Evolutionary conservation across 176 grass and related monocot species (phyloP).

Genomic region (Eragrostis curvula): DNA sequence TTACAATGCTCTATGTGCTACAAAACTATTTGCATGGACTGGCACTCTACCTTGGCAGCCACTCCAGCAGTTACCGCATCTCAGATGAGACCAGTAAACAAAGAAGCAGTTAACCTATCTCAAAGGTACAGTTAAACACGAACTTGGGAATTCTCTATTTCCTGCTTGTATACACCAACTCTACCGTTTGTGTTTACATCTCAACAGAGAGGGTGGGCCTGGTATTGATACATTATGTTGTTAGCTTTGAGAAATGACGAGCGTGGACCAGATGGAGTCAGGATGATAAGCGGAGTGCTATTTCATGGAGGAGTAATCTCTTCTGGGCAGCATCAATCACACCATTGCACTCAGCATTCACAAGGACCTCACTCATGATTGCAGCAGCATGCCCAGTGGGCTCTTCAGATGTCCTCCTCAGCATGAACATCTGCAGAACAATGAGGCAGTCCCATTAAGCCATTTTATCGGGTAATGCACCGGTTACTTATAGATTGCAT

Average conservation of each 20-base stretch:
- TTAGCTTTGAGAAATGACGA: constrained; percentile 21
- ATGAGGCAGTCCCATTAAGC: constrained; percentile 21
- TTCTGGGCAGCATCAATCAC: constrained; percentile 85
- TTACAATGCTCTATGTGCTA: constrained; percentile 44
- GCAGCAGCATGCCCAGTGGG: constrained; percentile 83
- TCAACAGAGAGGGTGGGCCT: constrained; percentile 26
- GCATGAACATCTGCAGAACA: constrained; percentile 81
- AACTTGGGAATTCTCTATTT: constrained; percentile 23
- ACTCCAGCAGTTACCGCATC: constrained; percentile 15
- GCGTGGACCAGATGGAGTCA: constrained; percentile 27
- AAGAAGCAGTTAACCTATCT: constrained; percentile 37
- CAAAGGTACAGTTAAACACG: constrained; percentile 27
- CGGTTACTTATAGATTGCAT: not conserved
- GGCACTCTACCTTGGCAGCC: constrained; percentile 24
- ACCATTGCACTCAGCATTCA: constrained; percentile 87
- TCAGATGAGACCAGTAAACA: constrained; percentile 33
- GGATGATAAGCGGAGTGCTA: constrained; percentile 79
- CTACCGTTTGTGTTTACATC: constrained; percentile 9
- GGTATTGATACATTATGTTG: constrained; percentile 13
- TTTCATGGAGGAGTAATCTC: constrained; percentile 80
- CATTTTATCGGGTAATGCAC: not conserved
- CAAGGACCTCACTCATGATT: constrained; percentile 81
- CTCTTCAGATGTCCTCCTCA: constrained; percentile 76
- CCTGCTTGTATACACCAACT: constrained; percentile 31
- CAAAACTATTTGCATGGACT: constrained; percentile 43